phyloP scores from a whole-genome alignment of 148 eudicot genomes.

The Silene conica region DNA sequence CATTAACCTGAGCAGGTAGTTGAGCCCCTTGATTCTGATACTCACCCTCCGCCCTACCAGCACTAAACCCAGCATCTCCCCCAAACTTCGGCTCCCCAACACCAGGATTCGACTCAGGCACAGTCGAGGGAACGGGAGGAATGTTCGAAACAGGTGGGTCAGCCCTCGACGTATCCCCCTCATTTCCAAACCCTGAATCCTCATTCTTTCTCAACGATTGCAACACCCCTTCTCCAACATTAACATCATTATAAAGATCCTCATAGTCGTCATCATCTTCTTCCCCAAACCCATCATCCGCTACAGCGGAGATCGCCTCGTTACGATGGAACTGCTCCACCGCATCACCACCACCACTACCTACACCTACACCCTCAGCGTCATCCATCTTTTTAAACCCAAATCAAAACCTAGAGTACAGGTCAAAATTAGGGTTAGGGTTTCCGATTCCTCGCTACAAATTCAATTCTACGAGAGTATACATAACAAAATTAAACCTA shows the following conservation, averaged over 20 bases:
- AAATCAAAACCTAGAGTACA: not conserved
- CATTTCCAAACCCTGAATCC: conserved; percentile 39
- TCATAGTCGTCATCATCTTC: conserved; percentile 91
- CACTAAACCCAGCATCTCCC: conserved; percentile 27
- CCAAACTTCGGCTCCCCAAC: conserved; percentile 33
- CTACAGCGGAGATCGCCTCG: conserved; percentile 79
- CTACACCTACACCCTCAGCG: conserved; percentile 32
- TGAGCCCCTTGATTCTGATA: conserved; percentile 35
- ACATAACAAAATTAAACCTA: not conserved
- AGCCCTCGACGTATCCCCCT: conserved; percentile 26
- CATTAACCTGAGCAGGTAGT: conserved; percentile 26
- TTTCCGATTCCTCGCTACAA: not conserved
- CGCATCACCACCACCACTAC: conserved; percentile 25
- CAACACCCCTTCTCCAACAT: conserved; percentile 75
- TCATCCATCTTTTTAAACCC: conserved; percentile 41
- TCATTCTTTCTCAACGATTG: conserved; percentile 55
- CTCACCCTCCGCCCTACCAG: conserved; percentile 35
- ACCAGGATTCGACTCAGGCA: conserved; percentile 27
- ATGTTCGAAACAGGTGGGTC: conserved; percentile 24
- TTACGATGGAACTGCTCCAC: conserved; percentile 52
- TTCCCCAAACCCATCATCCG: conserved; percentile 67
- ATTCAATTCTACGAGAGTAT: not conserved
- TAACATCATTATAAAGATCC: conserved; percentile 83
- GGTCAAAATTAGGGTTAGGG: conserved; percentile 12
- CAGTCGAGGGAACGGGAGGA: conserved; percentile 17